A percentile compares a stretch with the other conserved stretches of the same genome.
Evolutionary conservation across 2,329 filamentous ascomycete species (phyloP).

Genomic region (Ascochyta rabiei): DNA sequence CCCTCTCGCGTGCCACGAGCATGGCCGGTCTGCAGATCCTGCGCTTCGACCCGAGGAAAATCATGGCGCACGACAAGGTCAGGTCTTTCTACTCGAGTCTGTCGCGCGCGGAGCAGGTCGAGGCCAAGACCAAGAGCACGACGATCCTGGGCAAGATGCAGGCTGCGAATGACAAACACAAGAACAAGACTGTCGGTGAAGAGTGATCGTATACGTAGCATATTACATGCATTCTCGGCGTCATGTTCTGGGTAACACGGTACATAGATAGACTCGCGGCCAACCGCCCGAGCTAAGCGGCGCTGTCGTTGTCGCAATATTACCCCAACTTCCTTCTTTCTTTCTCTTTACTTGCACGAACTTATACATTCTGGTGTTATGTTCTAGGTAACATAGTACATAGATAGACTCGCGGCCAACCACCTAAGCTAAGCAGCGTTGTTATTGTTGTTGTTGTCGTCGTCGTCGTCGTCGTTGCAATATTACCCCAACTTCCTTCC

Average conservation of each 20-base stretch:
- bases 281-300: neutral
- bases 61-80: conserved; percentile 91
- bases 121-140: conserved; percentile 42
- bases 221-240: neutral
- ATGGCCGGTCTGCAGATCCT: conserved; percentile 87
- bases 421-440: too few relatives aligned
- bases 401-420: too few relatives aligned
- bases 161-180: conserved; percentile 25
- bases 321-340: too few relatives aligned
- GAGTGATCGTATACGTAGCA: neutral
- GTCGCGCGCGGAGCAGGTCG: conserved; percentile 67
- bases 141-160: conserved; percentile 41
- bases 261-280: neutral
- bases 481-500: too few relatives aligned
- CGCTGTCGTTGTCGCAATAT: neutral
- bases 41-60: conserved; percentile 85
- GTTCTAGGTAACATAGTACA: too few relatives aligned
- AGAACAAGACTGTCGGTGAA: neutral
- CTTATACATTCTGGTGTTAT: too few relatives aligned
- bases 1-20: conserved; percentile 87
- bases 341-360: too few relatives aligned
- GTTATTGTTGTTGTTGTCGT: too few relatives aligned
- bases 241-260: neutral
- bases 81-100: conserved; percentile 84
- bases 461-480: too few relatives aligned